Evolutionary conservation across 2,329 filamentous ascomycete genomes (phyloP).

Genomic region (Botrytis cinerea): DNA sequence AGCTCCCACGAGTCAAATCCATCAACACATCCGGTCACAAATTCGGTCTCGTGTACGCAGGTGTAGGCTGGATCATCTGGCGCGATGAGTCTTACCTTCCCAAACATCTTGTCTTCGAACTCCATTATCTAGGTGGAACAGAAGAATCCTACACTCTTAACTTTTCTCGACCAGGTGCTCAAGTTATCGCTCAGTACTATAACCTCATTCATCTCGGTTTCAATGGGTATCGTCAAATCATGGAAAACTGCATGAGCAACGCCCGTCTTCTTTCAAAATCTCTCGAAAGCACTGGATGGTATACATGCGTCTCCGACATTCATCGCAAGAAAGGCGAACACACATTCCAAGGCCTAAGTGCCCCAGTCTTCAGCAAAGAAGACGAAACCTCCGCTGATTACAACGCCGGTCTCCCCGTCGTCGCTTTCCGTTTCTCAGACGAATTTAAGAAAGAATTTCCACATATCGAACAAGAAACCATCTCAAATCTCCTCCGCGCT

Average conservation of each 20-base stretch:
- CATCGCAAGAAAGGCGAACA: constrained; percentile 57
- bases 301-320: constrained; percentile 64
- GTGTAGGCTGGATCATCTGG: constrained; percentile 72
- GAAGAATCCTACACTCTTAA: constrained; percentile 72
- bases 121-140: constrained; percentile 69
- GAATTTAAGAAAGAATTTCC: constrained; percentile 61
- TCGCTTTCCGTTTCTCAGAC: constrained; percentile 65
- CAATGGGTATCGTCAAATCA: constrained; percentile 62
- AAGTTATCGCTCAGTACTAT: constrained; percentile 72
- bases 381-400: constrained; percentile 60
- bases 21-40: constrained; percentile 69
- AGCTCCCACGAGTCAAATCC: constrained; percentile 61
- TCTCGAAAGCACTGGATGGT: constrained; percentile 68
- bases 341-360: constrained; percentile 39
- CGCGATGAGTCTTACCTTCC: constrained; percentile 65
- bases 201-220: constrained; percentile 72
- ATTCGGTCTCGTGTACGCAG: constrained; percentile 64
- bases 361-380: constrained; percentile 44
- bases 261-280: constrained; percentile 63
- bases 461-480: constrained; percentile 63
- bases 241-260: constrained; percentile 67
- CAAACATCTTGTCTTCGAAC: constrained; percentile 68
- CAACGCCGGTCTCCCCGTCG: constrained; percentile 65
- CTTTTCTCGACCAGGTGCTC: constrained; percentile 69
- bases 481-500: constrained; percentile 62